Conservation (phyloP, 768 basidiomycete species). For the Lentinula guzmanii region DNA sequence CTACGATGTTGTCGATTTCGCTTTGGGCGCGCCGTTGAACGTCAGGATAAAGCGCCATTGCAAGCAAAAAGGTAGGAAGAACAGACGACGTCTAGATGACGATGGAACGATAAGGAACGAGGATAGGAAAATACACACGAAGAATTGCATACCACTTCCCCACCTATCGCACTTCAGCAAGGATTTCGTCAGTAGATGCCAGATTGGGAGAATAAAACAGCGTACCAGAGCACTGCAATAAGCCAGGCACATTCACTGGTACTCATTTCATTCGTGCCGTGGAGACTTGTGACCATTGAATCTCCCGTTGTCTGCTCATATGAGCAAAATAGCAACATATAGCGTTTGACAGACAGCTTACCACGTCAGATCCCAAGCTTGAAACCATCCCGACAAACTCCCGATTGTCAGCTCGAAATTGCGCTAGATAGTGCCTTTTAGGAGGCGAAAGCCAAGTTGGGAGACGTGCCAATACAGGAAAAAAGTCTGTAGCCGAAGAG, state of each 20-base stretch:
- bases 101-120: not conserved
- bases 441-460: constrained; percentile 22
- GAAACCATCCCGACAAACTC: constrained; percentile 15
- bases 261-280: not conserved
- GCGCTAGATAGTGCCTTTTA: constrained; percentile 20
- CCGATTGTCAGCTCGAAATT: constrained; percentile 16
- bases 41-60: constrained; percentile 20
- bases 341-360: not conserved
- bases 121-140: too few relatives aligned
- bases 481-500: constrained; percentile 27
- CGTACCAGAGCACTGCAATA: constrained; percentile 11
- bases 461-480: constrained; percentile 25
- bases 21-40: constrained; percentile 18
- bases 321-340: not conserved
- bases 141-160: not conserved
- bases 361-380: not conserved
- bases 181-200: not conserved
- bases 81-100: constrained; percentile 5
- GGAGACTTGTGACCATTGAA: not conserved
- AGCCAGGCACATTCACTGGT: constrained; percentile 6
- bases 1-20: constrained; percentile 24
- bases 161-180: not conserved
- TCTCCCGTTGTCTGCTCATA: not conserved
- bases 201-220: not conserved
- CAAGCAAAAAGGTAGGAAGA: constrained; percentile 18